These are phyloP conservation scores for Hypoxylon sp. DNA, from an alignment of 2,329 filamentous ascomycete species.

Conservation along the genomic window DNA sequence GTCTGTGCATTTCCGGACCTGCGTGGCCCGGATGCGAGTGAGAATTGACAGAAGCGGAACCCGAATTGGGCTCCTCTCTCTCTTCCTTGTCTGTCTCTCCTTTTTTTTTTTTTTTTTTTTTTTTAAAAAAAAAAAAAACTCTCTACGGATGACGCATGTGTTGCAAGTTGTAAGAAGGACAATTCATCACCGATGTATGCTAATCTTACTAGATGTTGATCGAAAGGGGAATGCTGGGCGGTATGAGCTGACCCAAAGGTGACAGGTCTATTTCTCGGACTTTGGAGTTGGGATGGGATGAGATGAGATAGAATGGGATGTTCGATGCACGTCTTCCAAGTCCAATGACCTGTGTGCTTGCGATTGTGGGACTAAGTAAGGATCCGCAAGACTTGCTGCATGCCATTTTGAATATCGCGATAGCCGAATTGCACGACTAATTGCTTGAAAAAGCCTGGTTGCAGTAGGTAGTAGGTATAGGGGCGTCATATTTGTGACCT, in stretches of 20 bases:
- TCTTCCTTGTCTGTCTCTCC: too few relatives aligned
- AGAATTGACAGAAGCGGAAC: constrained; percentile 31
- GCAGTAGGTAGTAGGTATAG: constrained; percentile 23
- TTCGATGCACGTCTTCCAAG: constrained; percentile 33
- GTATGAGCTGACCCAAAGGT: constrained; percentile 29
- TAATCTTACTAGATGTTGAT: constrained; percentile 28
- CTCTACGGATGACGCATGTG: too few relatives aligned
- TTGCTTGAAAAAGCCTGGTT: constrained; percentile 27
- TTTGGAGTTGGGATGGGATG: constrained; percentile 18
- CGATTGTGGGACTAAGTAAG: constrained; percentile 22
- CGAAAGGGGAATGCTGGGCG: constrained; percentile 21
- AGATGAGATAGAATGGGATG: constrained; percentile 21
- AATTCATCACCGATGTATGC: too few relatives aligned
- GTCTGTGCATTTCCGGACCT: constrained; percentile 27
- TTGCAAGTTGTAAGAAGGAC: too few relatives aligned
- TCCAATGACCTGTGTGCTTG: constrained; percentile 26
- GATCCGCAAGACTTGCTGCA: constrained; percentile 32
- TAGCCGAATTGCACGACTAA: constrained; percentile 37
- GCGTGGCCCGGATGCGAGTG: constrained; percentile 23
- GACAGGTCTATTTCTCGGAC: constrained; percentile 29
- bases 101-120: too few relatives aligned
- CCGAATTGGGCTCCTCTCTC: too few relatives aligned
- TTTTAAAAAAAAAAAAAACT: too few relatives aligned
- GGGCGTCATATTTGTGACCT: constrained; percentile 30
- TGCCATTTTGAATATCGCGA: constrained; percentile 36